These are phyloP conservation scores for Jatropha multifida DNA, from an alignment of 441 rosid genomes.

Conservation along the genomic window DNA sequence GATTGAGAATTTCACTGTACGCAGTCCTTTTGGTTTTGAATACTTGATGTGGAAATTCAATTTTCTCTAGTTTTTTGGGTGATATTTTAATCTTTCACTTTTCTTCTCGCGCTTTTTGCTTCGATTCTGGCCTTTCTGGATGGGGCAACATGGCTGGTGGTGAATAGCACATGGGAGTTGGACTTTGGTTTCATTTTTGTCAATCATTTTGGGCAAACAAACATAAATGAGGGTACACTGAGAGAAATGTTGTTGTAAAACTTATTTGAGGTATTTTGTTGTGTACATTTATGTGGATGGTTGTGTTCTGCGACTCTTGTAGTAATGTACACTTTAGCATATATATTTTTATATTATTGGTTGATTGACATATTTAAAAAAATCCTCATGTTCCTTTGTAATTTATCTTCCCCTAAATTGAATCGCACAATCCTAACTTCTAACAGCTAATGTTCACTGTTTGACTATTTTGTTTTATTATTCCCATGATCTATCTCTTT, in stretches of 20 bases:
- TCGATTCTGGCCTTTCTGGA: constrained; percentile 9
- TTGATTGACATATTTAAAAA: constrained; percentile 12
- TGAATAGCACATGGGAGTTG: constrained; percentile 13
- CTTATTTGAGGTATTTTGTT: constrained; percentile 20
- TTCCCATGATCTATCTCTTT: not conserved
- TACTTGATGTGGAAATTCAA: constrained; percentile 20
- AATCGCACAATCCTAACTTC: too few relatives aligned
- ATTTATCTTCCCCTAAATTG: not conserved
- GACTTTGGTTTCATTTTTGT: constrained; percentile 25
- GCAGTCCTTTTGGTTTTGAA: not conserved
- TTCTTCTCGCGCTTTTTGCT: constrained; percentile 2
- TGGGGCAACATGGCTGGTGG: constrained; percentile 10
- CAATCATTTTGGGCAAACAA: constrained; percentile 19
- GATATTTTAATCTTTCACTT: constrained; percentile 5
- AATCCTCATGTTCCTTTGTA: not conserved
- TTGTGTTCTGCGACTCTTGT: constrained; percentile 13
- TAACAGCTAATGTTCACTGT: not conserved
- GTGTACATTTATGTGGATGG: constrained; percentile 23
- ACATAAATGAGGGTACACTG: not conserved
- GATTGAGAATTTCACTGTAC: constrained; percentile 29
- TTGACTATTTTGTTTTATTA: not conserved
- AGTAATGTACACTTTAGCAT: constrained; percentile 4
- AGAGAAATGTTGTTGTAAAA: constrained; percentile 10
- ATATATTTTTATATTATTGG: not conserved
- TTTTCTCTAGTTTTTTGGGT: constrained; percentile 20